Conservation (phyloP, 2,329 filamentous ascomycete species). For the Ophiocordyceps camponoti-floridani region DNA sequence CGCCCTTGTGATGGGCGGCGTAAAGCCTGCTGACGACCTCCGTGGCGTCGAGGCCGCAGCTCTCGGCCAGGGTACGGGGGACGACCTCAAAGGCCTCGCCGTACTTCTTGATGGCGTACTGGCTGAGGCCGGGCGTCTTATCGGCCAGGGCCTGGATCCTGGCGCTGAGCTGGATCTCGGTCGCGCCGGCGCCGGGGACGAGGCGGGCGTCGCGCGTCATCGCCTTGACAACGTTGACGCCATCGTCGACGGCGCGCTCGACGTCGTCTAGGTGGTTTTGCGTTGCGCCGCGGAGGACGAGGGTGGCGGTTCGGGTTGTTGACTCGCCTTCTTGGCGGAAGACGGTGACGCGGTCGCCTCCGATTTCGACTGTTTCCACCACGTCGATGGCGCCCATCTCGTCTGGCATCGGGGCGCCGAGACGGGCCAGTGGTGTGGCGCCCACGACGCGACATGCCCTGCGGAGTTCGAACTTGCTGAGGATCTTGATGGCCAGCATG, state of each 20-base stretch:
- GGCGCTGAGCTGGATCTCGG: slow-evolving; percentile 86
- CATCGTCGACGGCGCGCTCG: slow-evolving; percentile 91
- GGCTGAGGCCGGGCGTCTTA: slow-evolving; percentile 78
- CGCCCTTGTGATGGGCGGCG: slow-evolving; percentile 77
- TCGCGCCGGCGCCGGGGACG: slow-evolving; percentile 85
- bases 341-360: slow-evolving; percentile 92
- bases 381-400: slow-evolving; percentile 93
- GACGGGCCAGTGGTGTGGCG: slow-evolving; percentile 83
- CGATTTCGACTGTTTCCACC: slow-evolving; percentile 94
- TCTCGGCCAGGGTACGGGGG: slow-evolving; percentile 83
- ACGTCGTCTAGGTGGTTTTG: slow-evolving; percentile 97
- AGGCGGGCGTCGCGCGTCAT: slow-evolving; percentile 86
- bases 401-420: slow-evolving; percentile 98
- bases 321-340: slow-evolving; percentile 92
- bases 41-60: slow-evolving; percentile 89
- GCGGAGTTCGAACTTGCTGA: slow-evolving; percentile 95
- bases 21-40: slow-evolving; percentile 86
- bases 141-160: slow-evolving; percentile 80
- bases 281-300: slow-evolving; percentile 86
- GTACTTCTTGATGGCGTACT: slow-evolving; percentile 96
- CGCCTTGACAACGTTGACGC: slow-evolving; percentile 96
- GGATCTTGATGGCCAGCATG: slow-evolving; percentile 88
- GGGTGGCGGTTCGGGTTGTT: slow-evolving; percentile 84
- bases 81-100: slow-evolving; percentile 97
- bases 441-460: slow-evolving; percentile 91